A percentile compares a stretch with the other conserved stretches of the same genome.
These are phyloP conservation scores for Ceratopteris richardii DNA, from an alignment of 75 land plant species.

Conservation along the genomic window DNA sequence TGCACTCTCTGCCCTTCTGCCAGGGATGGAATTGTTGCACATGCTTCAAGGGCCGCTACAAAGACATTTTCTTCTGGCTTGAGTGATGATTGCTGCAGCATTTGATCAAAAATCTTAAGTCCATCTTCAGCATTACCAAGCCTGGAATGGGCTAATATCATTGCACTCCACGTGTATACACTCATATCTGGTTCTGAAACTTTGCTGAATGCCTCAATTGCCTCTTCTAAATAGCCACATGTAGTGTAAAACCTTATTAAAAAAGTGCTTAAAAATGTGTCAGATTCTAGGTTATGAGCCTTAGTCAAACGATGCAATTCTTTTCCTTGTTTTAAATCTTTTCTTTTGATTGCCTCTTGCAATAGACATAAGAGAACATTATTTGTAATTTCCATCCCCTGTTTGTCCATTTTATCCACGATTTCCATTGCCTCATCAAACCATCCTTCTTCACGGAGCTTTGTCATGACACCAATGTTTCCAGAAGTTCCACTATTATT, in stretches of 20 bases:
- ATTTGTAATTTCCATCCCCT: background rate
- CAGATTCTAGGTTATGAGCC: background rate
- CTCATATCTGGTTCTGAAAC: background rate
- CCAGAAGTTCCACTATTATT: slow-evolving; percentile 3
- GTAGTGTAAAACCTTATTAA: background rate
- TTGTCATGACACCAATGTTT: slow-evolving; percentile 4
- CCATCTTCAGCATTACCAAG: slow-evolving; percentile 2
- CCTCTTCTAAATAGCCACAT: background rate
- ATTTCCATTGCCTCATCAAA: slow-evolving; percentile 4
- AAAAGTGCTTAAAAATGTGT: background rate
- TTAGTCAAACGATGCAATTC: background rate
- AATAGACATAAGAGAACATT: background rate
- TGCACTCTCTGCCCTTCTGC: slow-evolving; percentile 39
- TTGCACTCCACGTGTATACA: slow-evolving; percentile 1
- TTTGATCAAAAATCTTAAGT: slow-evolving; percentile 1
- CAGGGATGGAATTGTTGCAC: slow-evolving; percentile 25
- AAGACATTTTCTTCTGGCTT: slow-evolving; percentile 39
- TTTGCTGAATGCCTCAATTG: background rate
- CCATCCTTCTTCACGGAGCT: slow-evolving; percentile 2
- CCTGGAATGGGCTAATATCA: background rate
- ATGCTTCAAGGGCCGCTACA: slow-evolving; percentile 39
- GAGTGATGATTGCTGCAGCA: slow-evolving; percentile 19
- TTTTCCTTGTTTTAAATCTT: background rate
- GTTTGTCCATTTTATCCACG: slow-evolving; percentile 4
- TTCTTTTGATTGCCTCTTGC: background rate